Conservation (phyloP, 2,329 filamentous ascomycete genomes). For the Aspergillus sp. region DNA sequence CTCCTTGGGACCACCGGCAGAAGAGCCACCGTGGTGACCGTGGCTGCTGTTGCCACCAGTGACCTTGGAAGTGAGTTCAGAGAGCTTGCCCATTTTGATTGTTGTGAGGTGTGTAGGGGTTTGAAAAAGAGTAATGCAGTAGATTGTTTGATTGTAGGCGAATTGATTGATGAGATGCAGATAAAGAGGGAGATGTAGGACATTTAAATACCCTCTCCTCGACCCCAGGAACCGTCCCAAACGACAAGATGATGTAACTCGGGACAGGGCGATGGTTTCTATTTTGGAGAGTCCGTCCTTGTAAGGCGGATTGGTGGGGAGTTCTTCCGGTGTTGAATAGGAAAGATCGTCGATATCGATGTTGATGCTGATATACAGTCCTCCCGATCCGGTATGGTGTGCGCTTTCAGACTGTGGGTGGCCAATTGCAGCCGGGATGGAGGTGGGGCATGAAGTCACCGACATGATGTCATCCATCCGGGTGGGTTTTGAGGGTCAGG, state of each 20-base stretch:
- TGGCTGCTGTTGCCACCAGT: constrained; percentile 17
- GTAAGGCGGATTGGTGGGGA: not conserved
- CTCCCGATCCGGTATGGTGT: not conserved
- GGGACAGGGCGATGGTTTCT: not conserved
- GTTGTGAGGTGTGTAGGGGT: too few relatives aligned
- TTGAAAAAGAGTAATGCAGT: not conserved
- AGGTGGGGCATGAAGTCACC: not conserved
- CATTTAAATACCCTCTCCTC: not conserved
- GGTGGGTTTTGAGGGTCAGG: not conserved
- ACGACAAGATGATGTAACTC: not conserved
- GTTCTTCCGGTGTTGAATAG: not conserved
- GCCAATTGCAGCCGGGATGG: not conserved
- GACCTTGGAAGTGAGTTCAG: constrained; percentile 30
- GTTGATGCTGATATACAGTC: not conserved
- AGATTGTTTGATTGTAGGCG: not conserved
- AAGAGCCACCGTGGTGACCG: not conserved
- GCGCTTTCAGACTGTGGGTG: not conserved
- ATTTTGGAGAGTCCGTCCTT: not conserved
- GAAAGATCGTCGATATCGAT: not conserved
- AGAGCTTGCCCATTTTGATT: constrained; percentile 29
- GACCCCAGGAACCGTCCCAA: not conserved
- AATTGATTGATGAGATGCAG: not conserved
- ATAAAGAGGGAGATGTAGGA: not conserved
- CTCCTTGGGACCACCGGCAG: constrained; percentile 19
- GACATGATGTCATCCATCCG: not conserved